Conservation (phyloP, 495 filamentous ascomycete genomes). For the Trichoderma asperelloides region DNA sequence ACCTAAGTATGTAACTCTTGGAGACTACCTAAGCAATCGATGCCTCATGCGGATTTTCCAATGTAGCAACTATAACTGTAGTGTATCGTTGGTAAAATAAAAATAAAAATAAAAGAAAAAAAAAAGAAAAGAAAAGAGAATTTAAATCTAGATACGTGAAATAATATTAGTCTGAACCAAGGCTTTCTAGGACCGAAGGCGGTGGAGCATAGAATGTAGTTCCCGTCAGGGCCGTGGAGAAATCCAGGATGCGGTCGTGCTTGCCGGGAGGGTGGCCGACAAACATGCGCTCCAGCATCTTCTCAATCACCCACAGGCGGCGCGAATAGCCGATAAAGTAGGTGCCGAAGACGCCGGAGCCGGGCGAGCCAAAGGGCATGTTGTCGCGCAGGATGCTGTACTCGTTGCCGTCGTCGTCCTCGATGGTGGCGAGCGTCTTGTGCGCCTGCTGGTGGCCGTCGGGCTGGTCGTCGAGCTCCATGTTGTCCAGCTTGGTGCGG, state of each 20-base stretch:
- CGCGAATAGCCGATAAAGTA: slow-evolving; percentile 53
- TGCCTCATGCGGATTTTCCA: too few species aligned
- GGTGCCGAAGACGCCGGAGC: slow-evolving; percentile 44
- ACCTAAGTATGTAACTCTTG: too few species aligned
- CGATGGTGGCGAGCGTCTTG: slow-evolving; percentile 46
- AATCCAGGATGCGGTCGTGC: slow-evolving; percentile 49
- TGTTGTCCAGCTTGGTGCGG: slow-evolving; percentile 46
- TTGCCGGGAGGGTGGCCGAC: slow-evolving; percentile 44
- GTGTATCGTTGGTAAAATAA: too few species aligned
- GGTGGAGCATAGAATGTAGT: slow-evolving; percentile 46
- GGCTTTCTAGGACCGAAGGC: slow-evolving; percentile 28
- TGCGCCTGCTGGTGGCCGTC: slow-evolving; percentile 39
- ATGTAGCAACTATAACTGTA: too few species aligned
- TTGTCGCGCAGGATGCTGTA: slow-evolving; percentile 49
- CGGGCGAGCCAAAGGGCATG: slow-evolving; percentile 51
- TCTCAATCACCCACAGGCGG: slow-evolving; percentile 48
- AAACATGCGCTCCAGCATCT: slow-evolving; percentile 52
- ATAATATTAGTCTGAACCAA: slow-evolving; percentile 14
- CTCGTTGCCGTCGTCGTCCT: slow-evolving; percentile 42
- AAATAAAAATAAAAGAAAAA: too few species aligned
- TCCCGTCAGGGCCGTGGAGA: slow-evolving; percentile 44
- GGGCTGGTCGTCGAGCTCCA: slow-evolving; percentile 45
- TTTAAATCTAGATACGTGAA: too few species aligned
- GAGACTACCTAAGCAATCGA: too few species aligned
- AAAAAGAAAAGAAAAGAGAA: too few species aligned